Evolutionary conservation across 768 basidiomycete species (phyloP).

Genomic region (Multifurca ochricompacta): DNA sequence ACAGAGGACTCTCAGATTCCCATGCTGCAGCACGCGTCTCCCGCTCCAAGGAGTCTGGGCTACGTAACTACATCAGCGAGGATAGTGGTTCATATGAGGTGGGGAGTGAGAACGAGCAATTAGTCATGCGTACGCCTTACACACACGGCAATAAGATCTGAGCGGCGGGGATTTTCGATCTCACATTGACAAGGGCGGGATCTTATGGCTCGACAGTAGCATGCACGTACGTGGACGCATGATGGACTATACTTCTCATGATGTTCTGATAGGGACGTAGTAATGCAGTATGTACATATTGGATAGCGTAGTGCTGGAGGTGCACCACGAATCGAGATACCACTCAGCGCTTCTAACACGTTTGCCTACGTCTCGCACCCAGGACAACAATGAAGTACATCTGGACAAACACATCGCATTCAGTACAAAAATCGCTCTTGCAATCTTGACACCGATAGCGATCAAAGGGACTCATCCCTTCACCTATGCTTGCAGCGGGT

Average conservation of each 20-base stretch:
- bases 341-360: background rate
- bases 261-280: too few species aligned
- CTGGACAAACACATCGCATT: constrained; percentile 97
- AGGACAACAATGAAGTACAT: constrained; percentile 92
- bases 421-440: constrained; percentile 79
- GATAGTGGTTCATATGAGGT: constrained; percentile 35
- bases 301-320: background rate
- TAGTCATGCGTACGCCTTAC: constrained; percentile 29
- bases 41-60: constrained; percentile 39
- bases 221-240: background rate
- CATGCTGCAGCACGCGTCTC: constrained; percentile 37
- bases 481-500: constrained; percentile 31
- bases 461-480: constrained; percentile 78
- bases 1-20: constrained; percentile 51
- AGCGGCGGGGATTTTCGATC: background rate
- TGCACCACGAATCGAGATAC: background rate
- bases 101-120: constrained; percentile 41
- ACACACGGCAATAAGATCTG: constrained; percentile 14
- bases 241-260: background rate
- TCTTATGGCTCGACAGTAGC: background rate
- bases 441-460: constrained; percentile 90
- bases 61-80: constrained; percentile 46
- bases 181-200: background rate
- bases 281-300: background rate
- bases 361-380: constrained; percentile 52